Conservation (phyloP, 2,329 filamentous ascomycete genomes). For the Tricladium varicosporioides region DNA sequence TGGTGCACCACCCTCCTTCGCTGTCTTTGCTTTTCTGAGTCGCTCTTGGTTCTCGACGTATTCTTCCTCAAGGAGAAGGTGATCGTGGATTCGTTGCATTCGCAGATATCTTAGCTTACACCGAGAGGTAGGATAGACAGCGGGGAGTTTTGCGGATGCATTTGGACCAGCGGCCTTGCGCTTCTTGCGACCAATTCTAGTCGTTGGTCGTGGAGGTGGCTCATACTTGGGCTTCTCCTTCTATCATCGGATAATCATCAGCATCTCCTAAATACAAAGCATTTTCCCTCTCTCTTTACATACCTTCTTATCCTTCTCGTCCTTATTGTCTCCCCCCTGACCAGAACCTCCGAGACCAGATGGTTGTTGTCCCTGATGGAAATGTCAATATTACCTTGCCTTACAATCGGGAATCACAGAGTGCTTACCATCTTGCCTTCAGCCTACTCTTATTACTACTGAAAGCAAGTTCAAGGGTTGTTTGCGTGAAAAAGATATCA, state of each 20-base stretch:
- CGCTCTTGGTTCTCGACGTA: conserved; percentile 99
- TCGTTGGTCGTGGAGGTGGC: conserved; percentile 93
- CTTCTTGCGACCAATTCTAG: conserved; percentile 97
- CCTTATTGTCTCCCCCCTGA: conserved; percentile 69
- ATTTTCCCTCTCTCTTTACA: conserved; percentile 10
- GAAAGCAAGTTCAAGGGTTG: background rate
- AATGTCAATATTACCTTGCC: conserved; percentile 22
- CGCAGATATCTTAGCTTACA: conserved; percentile 96
- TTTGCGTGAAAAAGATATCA: conserved; percentile 6
- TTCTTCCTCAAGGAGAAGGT: conserved; percentile 93
- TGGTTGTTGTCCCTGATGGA: conserved; percentile 42
- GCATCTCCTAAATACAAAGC: conserved; percentile 6
- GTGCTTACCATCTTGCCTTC: conserved; percentile 31
- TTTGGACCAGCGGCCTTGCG: conserved; percentile 92
- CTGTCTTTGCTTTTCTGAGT: conserved; percentile 85
- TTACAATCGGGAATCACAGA: conserved; percentile 5
- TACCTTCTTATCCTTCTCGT: conserved; percentile 95
- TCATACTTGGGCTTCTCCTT: conserved; percentile 99
- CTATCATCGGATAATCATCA: conserved; percentile 46
- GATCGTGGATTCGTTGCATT: conserved; percentile 98
- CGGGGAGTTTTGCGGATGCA: conserved; percentile 90
- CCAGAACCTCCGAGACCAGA: conserved; percentile 42
- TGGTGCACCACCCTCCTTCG: conserved; percentile 65
- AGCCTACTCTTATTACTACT: conserved; percentile 11
- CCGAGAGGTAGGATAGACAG: conserved; percentile 90